phyloP scores from a whole-genome alignment of 345 rosid genomes.

The Erysimum cheiranthoides region DNA sequence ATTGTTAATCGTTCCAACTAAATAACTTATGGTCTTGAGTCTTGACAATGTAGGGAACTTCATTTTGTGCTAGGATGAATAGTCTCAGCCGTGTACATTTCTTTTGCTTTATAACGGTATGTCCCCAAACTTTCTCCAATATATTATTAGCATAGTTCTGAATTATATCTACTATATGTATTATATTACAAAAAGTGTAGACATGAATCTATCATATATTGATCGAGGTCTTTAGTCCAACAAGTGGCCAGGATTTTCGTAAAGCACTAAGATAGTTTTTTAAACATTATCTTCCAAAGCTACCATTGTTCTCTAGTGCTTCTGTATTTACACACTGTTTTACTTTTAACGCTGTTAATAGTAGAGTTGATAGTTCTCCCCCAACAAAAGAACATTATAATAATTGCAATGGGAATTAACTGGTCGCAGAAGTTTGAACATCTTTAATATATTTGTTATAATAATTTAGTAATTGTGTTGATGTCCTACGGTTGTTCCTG shows the following conservation, averaged over 20 bases:
- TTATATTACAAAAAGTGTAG: slow-evolving; percentile 26
- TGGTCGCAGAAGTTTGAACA: slow-evolving; percentile 4
- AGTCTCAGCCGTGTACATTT: slow-evolving; percentile 30
- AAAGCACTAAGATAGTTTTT: slow-evolving; percentile 34
- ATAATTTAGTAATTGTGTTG: not conserved
- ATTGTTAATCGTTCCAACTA: not conserved
- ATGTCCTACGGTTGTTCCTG: not conserved
- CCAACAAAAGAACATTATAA: slow-evolving; percentile 22
- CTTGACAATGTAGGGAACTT: slow-evolving; percentile 30
- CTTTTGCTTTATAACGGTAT: slow-evolving; percentile 37
- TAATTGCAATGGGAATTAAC: not conserved
- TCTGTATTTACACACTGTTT: slow-evolving; percentile 26
- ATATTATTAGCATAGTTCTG: not conserved
- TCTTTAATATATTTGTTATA: not conserved
- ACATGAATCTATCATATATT: slow-evolving; percentile 30
- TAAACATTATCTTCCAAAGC: slow-evolving; percentile 36
- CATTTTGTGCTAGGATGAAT: slow-evolving; percentile 43
- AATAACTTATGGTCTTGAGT: not conserved
- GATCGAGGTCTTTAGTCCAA: slow-evolving; percentile 36
- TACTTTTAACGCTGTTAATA: slow-evolving; percentile 6
- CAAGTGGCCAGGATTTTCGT: slow-evolving; percentile 32
- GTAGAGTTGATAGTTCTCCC: slow-evolving; percentile 10
- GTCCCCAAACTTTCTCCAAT: slow-evolving; percentile 26
- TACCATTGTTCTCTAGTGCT: slow-evolving; percentile 32
- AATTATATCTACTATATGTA: slow-evolving; percentile 26